phyloP scores from a whole-genome alignment of 1,284 basidiomycete genomes.

The Trichosporon coremiiforme region DNA sequence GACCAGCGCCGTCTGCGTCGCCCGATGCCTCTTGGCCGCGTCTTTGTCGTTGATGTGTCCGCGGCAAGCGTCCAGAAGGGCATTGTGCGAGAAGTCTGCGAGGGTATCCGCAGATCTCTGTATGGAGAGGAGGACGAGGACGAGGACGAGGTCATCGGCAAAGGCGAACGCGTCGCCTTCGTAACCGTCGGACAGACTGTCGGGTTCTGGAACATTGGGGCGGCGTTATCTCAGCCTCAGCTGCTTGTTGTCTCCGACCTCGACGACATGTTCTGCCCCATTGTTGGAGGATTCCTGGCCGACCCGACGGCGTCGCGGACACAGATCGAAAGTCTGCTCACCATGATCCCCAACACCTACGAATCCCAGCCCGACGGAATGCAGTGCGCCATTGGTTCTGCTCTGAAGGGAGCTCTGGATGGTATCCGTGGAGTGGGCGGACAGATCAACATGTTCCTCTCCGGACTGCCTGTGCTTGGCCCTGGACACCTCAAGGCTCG shows the following conservation, averaged over 20 bases:
- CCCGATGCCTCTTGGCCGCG: constrained; percentile 71
- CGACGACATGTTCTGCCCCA: constrained; percentile 85
- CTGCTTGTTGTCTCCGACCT: constrained; percentile 88
- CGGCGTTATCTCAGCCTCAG: constrained; percentile 63
- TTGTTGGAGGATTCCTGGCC: constrained; percentile 75
- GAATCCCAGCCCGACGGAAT: constrained; percentile 55
- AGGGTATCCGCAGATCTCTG: constrained; percentile 67
- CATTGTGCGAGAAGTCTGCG: constrained; percentile 71
- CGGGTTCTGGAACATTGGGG: constrained; percentile 88
- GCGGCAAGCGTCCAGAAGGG: constrained; percentile 71
- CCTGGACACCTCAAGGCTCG: constrained; percentile 67
- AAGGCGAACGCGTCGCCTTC: constrained; percentile 66
- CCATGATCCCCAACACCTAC: constrained; percentile 69
- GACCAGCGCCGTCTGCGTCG: constrained; percentile 56
- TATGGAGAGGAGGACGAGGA: constrained; percentile 64
- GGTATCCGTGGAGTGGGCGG: constrained; percentile 81
- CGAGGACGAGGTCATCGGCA: constrained; percentile 54
- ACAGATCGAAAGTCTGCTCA: constrained; percentile 59
- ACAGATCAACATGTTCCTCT: constrained; percentile 80
- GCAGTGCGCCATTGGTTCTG: constrained; percentile 75
- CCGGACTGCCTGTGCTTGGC: constrained; percentile 75
- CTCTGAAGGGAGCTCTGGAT: constrained; percentile 71
- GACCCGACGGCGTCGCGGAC: constrained; percentile 67
- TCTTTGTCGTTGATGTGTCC: constrained; percentile 91
- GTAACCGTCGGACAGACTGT: constrained; percentile 80